phyloP scores from a whole-genome alignment of 495 filamentous ascomycete genomes.

The Neurospora terricola region DNA sequence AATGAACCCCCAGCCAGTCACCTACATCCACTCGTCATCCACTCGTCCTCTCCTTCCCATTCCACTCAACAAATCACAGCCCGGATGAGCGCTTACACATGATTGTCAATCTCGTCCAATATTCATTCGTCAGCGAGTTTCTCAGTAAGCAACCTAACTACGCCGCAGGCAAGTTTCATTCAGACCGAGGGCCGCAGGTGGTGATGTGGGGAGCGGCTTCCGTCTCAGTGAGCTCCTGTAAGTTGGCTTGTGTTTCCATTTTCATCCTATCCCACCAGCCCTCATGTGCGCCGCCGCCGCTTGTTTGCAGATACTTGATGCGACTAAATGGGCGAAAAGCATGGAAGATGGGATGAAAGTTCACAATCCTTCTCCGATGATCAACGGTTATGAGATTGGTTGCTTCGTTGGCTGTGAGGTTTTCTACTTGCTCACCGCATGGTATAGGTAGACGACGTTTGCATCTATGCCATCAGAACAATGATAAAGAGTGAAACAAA shows the following conservation, averaged over 20 bases:
- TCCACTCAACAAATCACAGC: neutral
- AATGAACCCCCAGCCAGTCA: too few species aligned
- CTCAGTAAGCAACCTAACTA: neutral
- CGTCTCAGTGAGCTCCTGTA: neutral
- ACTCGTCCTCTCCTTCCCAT: neutral
- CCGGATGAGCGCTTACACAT: neutral
- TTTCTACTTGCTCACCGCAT: neutral
- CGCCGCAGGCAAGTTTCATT: neutral
- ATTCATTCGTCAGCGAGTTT: neutral
- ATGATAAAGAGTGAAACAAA: neutral
- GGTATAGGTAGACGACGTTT: neutral
- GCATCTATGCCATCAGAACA: neutral
- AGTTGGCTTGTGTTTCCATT: conserved; percentile 2
- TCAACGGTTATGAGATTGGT: neutral
- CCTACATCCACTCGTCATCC: too few species aligned
- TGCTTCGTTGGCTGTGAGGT: neutral
- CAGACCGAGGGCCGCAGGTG: neutral
- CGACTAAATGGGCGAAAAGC: neutral
- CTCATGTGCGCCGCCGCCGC: neutral
- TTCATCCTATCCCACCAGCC: neutral
- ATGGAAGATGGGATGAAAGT: neutral
- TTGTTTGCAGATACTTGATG: neutral
- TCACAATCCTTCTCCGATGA: neutral
- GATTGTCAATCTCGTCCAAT: neutral
- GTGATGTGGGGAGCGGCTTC: neutral